Evolutionary conservation across 2,329 filamentous ascomycete genomes (phyloP).

Genomic region (Penicillium oxalicum): DNA sequence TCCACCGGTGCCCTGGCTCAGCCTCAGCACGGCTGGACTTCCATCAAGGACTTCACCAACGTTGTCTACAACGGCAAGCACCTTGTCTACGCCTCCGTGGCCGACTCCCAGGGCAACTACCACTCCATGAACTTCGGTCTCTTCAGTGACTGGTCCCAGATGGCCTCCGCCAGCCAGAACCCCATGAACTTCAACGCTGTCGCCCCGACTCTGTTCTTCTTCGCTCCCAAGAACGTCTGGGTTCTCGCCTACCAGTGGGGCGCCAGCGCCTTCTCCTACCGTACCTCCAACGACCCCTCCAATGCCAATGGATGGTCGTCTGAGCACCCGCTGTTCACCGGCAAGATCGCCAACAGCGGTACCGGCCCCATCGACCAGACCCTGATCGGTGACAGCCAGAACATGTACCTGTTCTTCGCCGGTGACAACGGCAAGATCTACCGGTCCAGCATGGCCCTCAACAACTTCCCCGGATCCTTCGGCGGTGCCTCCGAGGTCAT

Average conservation of each 20-base stretch:
- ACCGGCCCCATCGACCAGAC: constrained; percentile 60
- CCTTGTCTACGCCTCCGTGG: constrained; percentile 55
- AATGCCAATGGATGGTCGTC: constrained; percentile 54
- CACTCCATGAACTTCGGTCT: constrained; percentile 56
- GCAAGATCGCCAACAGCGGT: constrained; percentile 46
- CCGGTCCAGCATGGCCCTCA: constrained; percentile 57
- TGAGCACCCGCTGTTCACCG: constrained; percentile 51
- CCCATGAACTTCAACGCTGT: constrained; percentile 45
- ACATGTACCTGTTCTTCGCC: constrained; percentile 64
- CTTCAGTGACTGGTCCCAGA: constrained; percentile 50
- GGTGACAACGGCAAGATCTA: constrained; percentile 65
- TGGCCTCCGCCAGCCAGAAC: constrained; percentile 50
- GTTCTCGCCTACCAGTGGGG: constrained; percentile 64
- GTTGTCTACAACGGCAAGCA: constrained; percentile 53
- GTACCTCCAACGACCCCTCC: constrained; percentile 54
- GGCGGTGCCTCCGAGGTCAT: constrained; percentile 48
- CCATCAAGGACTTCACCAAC: constrained; percentile 59
- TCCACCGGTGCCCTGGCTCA: constrained; percentile 48
- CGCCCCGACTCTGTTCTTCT: constrained; percentile 60
- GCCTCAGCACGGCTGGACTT: constrained; percentile 51
- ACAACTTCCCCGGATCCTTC: constrained; percentile 57
- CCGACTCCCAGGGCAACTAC: constrained; percentile 42
- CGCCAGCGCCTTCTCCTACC: constrained; percentile 54
- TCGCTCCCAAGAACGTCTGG: constrained; percentile 56
- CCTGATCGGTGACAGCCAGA: constrained; percentile 54